Base-by-base conservation (phyloP, 768 basidiomycete genomes). In the Grammothele lineata region DNA sequence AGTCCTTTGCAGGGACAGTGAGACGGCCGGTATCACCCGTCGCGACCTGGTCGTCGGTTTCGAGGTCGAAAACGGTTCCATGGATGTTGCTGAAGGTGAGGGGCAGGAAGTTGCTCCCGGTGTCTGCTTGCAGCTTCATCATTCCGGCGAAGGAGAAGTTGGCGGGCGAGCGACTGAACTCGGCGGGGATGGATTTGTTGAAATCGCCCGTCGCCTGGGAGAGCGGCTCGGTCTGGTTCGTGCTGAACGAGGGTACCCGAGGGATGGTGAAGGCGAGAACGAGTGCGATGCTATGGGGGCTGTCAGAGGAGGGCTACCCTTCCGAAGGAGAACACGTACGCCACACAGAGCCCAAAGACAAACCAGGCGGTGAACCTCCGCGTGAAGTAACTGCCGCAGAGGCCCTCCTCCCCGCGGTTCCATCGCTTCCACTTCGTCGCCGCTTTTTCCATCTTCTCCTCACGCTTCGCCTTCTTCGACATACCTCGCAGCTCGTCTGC, bases 61-160 rank as follows among this genome's bases (percentile, higher is more conserved):
- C 70, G 23, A 86, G 70, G 58, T 93, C 90, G 57, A 70, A 90
- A 2, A 95, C 70, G 23, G 74, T 62, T 0, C 87, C 92, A 40
- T 71, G 68, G 39, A 96, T 70, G 53, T 74, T 69, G 30, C 70
- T 78, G 69, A 94, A 83, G 30, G 76, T 81, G 38, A 93, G 62
- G 4, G 93, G 92, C 11, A 95, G 70, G 60, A 80, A 87, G 58
- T 87, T 93, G 56, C 68, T 67, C 12, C 67, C 70, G 8, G 90
- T 92, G 66, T 95, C 80, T 40, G 89, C 74, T 66, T 90, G 77
- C 10, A 97, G 70, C 18, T 83, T 74, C 15, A 91, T 80, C 36
- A 74, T 72, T 0, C 83, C 89, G 3, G 87, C 78, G 74, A 97
- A 97, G 27, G 85, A 80, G 66, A 95, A 97, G 66, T 95, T 95